Conservation (phyloP, 1,139 yeast genomes). For the Pneumocystis wakefieldiae region DNA sequence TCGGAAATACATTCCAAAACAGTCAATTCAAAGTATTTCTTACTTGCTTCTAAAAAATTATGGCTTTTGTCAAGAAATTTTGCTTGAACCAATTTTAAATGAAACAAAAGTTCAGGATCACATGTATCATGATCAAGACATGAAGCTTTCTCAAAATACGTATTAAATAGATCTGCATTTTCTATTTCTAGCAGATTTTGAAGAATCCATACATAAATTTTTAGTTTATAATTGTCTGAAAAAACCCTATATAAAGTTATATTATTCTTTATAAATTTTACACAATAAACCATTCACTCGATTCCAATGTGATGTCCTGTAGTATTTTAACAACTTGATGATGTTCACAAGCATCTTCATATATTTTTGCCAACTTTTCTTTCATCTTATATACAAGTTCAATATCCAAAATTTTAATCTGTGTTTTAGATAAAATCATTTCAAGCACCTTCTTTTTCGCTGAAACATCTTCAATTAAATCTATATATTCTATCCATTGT, state of each 20-base stretch:
- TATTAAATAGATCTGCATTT: background rate
- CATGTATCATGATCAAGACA: background rate
- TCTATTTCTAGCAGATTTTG: background rate
- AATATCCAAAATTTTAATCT: no score
- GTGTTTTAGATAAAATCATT: background rate
- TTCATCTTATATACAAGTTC: background rate
- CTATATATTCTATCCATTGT: no score
- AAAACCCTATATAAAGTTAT: background rate
- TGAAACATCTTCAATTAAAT: no score
- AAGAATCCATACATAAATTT: background rate
- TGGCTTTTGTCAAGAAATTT: no score
- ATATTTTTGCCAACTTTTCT: background rate
- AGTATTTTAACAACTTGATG: background rate
- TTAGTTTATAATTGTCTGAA: background rate
- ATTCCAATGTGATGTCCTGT: background rate
- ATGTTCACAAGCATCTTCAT: background rate
- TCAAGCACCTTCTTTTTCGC: background rate
- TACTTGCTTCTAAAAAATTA: background rate
- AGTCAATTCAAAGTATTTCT: background rate
- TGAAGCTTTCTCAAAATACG: background rate
- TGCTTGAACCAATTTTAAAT: no score
- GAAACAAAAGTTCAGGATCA: background rate
- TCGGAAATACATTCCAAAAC: background rate
- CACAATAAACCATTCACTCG: background rate
- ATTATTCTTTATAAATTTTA: background rate